These are phyloP conservation scores for Cochlearia excelsa DNA, from an alignment of 345 rosid genomes.

Conservation along the genomic window DNA sequence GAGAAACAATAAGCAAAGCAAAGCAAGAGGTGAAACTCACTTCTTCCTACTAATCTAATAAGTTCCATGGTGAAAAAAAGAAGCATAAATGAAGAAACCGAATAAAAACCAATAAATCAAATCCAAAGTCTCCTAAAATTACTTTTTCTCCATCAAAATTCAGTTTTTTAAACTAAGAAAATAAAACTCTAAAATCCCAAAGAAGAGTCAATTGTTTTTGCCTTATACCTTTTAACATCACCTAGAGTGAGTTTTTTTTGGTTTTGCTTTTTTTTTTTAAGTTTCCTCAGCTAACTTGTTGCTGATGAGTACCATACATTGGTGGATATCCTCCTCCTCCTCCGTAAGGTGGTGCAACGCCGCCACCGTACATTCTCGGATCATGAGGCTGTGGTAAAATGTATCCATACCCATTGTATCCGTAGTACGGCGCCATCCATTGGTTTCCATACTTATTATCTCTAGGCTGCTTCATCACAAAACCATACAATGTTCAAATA, in stretches of 20 bases:
- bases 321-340: conserved; percentile 63
- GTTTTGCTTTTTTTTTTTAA: background rate
- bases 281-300: conserved; percentile 81
- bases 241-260: conserved; percentile 27
- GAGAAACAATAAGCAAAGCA: too few species aligned
- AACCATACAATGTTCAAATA: background rate
- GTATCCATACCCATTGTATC: conserved; percentile 89
- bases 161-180: conserved; percentile 18
- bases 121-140: conserved; percentile 27
- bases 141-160: conserved; percentile 25
- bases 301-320: conserved; percentile 75
- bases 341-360: conserved; percentile 54
- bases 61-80: conserved; percentile 13
- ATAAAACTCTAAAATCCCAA: conserved; percentile 22
- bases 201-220: conserved; percentile 18
- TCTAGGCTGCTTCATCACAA: conserved; percentile 49
- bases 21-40: background rate
- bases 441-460: conserved; percentile 65
- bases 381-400: conserved; percentile 68
- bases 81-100: conserved; percentile 10
- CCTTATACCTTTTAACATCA: conserved; percentile 23
- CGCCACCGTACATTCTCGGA: conserved; percentile 56
- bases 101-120: conserved; percentile 26
- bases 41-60: background rate
- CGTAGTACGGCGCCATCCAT: conserved; percentile 73